Evolutionary conservation across 2,329 filamentous ascomycete species (phyloP).

Genomic region (Aspergillus awamori): DNA sequence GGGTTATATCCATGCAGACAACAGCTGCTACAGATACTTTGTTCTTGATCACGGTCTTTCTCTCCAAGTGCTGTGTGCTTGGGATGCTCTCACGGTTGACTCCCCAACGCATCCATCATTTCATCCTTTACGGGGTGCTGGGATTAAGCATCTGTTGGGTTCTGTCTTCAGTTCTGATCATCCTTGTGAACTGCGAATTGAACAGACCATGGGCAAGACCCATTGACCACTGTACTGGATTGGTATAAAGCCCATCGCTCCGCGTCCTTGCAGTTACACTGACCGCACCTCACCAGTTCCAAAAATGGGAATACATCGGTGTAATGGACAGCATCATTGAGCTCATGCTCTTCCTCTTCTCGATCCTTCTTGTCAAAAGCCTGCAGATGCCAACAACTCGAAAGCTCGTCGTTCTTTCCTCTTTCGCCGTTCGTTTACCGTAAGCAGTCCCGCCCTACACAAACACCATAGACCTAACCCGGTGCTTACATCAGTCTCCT

Average conservation of each 20-base stretch:
- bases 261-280: not conserved
- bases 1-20: not conserved
- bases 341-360: constrained; percentile 1
- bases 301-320: constrained; percentile 3
- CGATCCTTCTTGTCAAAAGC: not conserved
- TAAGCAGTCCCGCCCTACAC: not conserved
- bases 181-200: not conserved
- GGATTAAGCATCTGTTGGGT: constrained; percentile 1
- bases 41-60: not conserved
- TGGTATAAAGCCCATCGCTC: not conserved
- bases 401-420: not conserved
- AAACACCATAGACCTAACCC: not conserved
- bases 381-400: constrained; percentile 1
- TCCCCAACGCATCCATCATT: not conserved
- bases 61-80: constrained; percentile 8
- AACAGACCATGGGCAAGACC: constrained; percentile 3
- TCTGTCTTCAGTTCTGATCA: not conserved
- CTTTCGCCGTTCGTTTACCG: constrained; percentile 5
- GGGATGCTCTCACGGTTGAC: constrained; percentile 1
- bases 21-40: constrained; percentile 1
- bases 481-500: not conserved
- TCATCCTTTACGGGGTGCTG: not conserved
- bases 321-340: not conserved
- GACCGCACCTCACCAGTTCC: not conserved
- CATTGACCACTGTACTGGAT: not conserved